Conservation (phyloP, 2,329 filamentous ascomycete species). For the Thielaviopsis euricoi region DNA sequence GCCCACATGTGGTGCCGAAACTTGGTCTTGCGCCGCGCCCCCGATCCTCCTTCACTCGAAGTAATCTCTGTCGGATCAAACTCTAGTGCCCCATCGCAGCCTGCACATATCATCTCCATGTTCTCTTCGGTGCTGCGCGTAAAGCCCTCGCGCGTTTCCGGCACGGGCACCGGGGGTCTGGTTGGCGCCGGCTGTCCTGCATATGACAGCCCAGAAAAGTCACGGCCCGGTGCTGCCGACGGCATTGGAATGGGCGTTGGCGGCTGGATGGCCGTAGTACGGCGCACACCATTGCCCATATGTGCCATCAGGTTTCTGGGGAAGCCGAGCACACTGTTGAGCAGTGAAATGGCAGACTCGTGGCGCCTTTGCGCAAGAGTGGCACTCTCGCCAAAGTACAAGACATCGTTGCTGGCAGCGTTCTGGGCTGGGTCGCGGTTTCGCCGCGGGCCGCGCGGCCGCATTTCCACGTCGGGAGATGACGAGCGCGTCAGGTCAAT, state of each 20-base stretch:
- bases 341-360: no score
- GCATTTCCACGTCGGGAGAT: not conserved
- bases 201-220: not conserved
- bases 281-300: no score
- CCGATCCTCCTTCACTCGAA: constrained; percentile 8
- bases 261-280: not conserved
- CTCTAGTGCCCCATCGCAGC: constrained; percentile 71
- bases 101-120: constrained; percentile 64
- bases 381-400: not conserved
- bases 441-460: no score
- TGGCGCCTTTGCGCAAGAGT: no score
- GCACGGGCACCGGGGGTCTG: constrained; percentile 13
- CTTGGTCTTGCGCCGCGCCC: constrained; percentile 26
- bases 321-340: no score
- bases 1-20: constrained; percentile 73
- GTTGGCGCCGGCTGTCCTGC: constrained; percentile 18
- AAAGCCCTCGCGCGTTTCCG: constrained; percentile 50
- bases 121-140: constrained; percentile 60
- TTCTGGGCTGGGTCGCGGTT: not conserved
- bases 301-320: not conserved
- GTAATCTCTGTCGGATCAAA: constrained; percentile 35
- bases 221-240: not conserved
- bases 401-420: not conserved
- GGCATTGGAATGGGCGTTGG: not conserved
- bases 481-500: constrained; percentile 29